These are phyloP conservation scores for Chrysanthemum seticuspe DNA, from an alignment of 129 eudicot species.

Conservation along the genomic window DNA sequence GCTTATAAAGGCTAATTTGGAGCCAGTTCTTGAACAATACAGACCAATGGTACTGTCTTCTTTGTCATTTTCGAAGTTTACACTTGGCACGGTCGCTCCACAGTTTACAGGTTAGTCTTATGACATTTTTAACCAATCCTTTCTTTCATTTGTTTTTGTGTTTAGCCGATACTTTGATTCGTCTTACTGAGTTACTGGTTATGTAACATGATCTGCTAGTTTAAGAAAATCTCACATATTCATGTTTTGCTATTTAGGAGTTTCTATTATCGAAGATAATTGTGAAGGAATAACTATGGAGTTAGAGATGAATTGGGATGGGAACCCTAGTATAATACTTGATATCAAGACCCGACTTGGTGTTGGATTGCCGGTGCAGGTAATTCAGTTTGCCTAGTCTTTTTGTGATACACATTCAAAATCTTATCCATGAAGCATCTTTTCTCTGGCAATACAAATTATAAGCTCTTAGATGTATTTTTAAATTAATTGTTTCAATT, in stretches of 20 bases:
- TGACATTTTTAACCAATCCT: neutral
- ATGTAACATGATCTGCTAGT: conserved; percentile 2
- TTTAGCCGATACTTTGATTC: neutral
- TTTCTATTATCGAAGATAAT: conserved; percentile 71
- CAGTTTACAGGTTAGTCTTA: conserved; percentile 80
- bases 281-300: conserved; percentile 93
- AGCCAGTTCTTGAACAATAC: conserved; percentile 87
- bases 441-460: conserved; percentile 2
- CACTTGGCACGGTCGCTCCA: conserved; percentile 94
- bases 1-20: conserved; percentile 84
- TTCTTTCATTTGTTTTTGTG: neutral
- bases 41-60: conserved; percentile 75
- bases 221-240: conserved; percentile 4
- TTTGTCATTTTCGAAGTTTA: conserved; percentile 78
- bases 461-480: neutral
- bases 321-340: conserved; percentile 88
- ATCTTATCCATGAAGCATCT: conserved; percentile 10
- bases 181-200: neutral
- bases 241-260: conserved; percentile 44
- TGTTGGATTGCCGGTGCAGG: conserved; percentile 95
- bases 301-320: conserved; percentile 98
- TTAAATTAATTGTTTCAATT: neutral
- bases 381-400: conserved; percentile 22
- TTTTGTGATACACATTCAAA: neutral
- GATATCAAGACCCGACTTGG: conserved; percentile 89